Base-by-base conservation (phyloP, 352 stramenopile genomes). In the Pythium angustatum region DNA sequence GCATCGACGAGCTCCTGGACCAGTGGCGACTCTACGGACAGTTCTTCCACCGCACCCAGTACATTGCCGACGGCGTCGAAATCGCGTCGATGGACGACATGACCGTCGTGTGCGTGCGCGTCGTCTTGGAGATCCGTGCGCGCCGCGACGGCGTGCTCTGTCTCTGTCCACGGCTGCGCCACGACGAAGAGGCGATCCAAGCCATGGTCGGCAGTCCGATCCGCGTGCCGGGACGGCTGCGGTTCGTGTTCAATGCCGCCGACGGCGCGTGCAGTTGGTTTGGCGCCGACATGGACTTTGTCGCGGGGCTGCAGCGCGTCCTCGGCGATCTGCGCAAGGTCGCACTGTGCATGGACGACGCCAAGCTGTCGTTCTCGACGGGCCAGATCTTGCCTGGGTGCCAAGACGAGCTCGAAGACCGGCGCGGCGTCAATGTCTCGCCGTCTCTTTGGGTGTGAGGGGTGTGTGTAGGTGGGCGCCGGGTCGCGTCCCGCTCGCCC, bases 251-350 rank as follows among this genome's bases (percentile, higher is more conserved):
- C n/a, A n/a, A n/a, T 38, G 78, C 83, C 21, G 19, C 33, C 0
- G 50, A 65, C 22, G 78, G 76, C 31, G 34, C 63, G 27, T 57
- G 84, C 24, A 89, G 45, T 36, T 90, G 77, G 78, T 77, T 88
- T 33, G 82, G 77, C 41, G 73, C 74, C 24, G 76, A 91, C 38
- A 77, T 81, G 68, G 79, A 90, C 65, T 78, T 90, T 53, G 68
- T 91, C 11, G 48, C 30, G 2, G 80, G 75, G 0, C 55, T 91
- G 2, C 72, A 87, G 21, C 68, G 56, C 22, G 48, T 71, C 14
- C 47, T 87, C n/a, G 78, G 78, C 2, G 79, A 68, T 24, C 62
- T 91, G n/a, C 50, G 71, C 22, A 76, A 77, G 34, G 79, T 77
- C 4, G 70, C 69, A 9, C 34, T 41, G n/a, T 76, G 83, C 56